These are phyloP conservation scores for Coemansia umbellata DNA, from an alignment of 192 early-diverging fungal species.

Conservation along the genomic window DNA sequence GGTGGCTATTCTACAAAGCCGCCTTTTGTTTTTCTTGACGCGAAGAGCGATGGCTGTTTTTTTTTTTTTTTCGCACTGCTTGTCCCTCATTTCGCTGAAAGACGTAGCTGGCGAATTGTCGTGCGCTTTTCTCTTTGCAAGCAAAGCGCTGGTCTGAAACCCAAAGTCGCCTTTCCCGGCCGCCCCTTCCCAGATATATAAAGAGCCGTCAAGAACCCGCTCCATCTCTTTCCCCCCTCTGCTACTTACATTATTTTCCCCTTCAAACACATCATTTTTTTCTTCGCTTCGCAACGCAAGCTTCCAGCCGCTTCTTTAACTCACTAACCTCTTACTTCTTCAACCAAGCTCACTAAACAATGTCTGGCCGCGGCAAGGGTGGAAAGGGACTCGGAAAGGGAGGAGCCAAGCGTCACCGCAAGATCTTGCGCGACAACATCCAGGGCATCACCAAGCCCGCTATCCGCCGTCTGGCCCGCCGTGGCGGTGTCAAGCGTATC, in stretches of 20 bases:
- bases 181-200: conserved; percentile 8
- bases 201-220: conserved; percentile 1
- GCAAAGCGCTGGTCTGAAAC: no score
- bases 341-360: no score
- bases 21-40: no score
- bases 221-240: background rate
- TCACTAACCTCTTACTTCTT: no score
- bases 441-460: conserved; percentile 97
- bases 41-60: background rate
- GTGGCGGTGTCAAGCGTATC: conserved; percentile 99
- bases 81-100: no score
- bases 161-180: no score
- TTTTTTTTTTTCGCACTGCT: background rate
- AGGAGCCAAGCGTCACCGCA: conserved; percentile 99
- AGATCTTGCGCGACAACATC: conserved; percentile 98
- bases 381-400: conserved; percentile 99
- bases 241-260: background rate
- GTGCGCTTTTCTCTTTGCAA: no score
- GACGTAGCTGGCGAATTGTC: no score
- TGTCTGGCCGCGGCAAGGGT: conserved; percentile 99
- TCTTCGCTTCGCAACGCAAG: no score
- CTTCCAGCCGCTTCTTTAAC: no score
- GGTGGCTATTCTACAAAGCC: no score
- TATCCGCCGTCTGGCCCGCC: conserved; percentile 97
- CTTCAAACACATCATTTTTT: conserved; percentile 4